Percentiles rank a stretch among this genome's conserved stretches.
Conservation (phyloP, 108 stramenopile species). For the Aurantiochytrium sp. region DNA sequence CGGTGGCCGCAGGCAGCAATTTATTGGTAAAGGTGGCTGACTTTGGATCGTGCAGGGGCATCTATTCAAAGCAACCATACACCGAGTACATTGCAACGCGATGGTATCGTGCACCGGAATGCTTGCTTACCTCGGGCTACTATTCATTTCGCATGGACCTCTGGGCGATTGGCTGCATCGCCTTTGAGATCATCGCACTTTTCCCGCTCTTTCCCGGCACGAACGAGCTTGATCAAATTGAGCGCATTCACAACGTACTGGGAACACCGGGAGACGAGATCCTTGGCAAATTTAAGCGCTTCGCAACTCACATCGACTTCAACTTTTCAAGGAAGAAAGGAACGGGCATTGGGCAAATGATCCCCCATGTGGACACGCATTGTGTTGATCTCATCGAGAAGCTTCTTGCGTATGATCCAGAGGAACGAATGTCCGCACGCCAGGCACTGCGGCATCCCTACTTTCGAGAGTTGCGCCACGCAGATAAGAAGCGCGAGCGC, state of each 20-base stretch:
- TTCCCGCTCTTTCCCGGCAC: conserved; percentile 71
- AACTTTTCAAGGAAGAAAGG: conserved; percentile 56
- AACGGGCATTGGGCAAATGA: conserved; percentile 59
- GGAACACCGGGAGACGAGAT: conserved; percentile 50
- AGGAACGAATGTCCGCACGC: conserved; percentile 63
- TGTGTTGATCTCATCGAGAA: conserved; percentile 59
- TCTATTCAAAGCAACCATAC: conserved; percentile 67
- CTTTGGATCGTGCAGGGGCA: conserved; percentile 72
- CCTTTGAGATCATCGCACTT: conserved; percentile 68
- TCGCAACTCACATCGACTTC: conserved; percentile 60
- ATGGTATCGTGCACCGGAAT: conserved; percentile 75
- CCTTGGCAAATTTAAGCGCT: conserved; percentile 56
- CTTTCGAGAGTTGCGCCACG: conserved; percentile 49
- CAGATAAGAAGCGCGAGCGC: conserved; percentile 12
- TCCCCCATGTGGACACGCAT: conserved; percentile 55
- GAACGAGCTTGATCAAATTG: conserved; percentile 69
- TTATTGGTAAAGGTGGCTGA: conserved; percentile 69
- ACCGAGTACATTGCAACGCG: conserved; percentile 77
- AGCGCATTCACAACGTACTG: conserved; percentile 62
- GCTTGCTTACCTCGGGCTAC: conserved; percentile 67
- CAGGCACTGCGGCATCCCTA: conserved; percentile 64
- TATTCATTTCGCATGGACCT: conserved; percentile 74
- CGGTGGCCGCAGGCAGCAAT: conserved; percentile 31
- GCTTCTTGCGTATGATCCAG: conserved; percentile 58
- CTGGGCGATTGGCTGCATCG: conserved; percentile 73